Evolutionary conservation across 2,329 filamentous ascomycete genomes (phyloP).

Genomic region (Colletotrichum sp.): DNA sequence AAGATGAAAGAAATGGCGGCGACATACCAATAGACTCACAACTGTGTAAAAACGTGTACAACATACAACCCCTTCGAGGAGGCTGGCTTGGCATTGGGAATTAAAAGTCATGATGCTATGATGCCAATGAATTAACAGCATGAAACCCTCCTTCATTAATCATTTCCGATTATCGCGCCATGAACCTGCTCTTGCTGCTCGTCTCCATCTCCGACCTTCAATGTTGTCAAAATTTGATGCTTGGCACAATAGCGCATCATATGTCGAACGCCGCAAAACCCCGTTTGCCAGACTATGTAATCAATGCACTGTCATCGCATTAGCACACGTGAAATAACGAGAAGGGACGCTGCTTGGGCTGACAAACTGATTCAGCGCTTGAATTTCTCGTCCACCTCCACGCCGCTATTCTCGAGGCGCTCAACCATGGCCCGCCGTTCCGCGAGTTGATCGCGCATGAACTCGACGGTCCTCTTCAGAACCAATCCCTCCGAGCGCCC

Average conservation of each 20-base stretch:
- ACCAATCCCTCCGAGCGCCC: constrained; percentile 86
- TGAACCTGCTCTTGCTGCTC: neutral
- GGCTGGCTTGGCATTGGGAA: neutral
- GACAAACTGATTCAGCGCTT: constrained; percentile 42
- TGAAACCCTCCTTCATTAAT: neutral
- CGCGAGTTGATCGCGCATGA: constrained; percentile 64
- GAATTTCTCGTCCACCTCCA: constrained; percentile 54
- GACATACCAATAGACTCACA: constrained; percentile 47
- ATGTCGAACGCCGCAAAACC: neutral
- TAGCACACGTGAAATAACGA: neutral
- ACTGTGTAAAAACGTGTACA: constrained; percentile 2
- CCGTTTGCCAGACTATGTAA: neutral
- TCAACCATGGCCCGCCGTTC: constrained; percentile 63
- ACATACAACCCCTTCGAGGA: neutral
- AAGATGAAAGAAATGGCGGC: constrained; percentile 52
- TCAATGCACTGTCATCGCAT: neutral
- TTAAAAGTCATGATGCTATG: neutral
- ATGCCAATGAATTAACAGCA: neutral
- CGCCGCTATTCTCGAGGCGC: constrained; percentile 63
- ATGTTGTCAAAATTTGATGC: neutral
- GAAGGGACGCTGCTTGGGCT: neutral
- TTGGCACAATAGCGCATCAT: constrained; percentile 8
- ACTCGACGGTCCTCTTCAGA: constrained; percentile 73
- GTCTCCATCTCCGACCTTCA: neutral
- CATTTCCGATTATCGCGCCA: neutral